phyloP scores from a whole-genome alignment of 129 eudicot species.

The Daucus carota region DNA sequence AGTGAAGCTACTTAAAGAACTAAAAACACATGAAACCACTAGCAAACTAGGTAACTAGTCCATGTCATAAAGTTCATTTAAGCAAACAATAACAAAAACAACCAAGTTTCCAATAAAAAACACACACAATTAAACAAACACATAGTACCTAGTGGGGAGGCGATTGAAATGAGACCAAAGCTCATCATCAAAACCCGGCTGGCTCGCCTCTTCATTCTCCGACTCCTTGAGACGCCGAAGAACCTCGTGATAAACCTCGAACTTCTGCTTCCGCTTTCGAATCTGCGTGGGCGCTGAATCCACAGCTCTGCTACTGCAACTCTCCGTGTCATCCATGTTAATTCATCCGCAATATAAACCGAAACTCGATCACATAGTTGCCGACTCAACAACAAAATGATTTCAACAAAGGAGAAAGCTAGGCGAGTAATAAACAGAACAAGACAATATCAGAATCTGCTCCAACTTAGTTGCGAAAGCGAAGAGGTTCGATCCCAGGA shows the following conservation, averaged over 20 bases:
- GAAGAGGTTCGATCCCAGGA: conserved; percentile 9
- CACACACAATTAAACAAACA: neutral
- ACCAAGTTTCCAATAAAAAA: neutral
- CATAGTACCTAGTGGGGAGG: conserved; percentile 53
- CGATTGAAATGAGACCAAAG: conserved; percentile 67
- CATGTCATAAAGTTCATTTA: neutral
- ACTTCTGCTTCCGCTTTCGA: conserved; percentile 44
- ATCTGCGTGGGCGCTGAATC: conserved; percentile 38
- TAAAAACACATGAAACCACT: neutral
- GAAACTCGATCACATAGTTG: conserved; percentile 3
- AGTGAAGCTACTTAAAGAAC: neutral
- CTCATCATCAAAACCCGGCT: conserved; percentile 66
- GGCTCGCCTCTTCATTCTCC: conserved; percentile 34
- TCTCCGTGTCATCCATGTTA: conserved; percentile 49
- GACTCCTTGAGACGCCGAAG: conserved; percentile 41
- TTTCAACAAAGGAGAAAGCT: neutral
- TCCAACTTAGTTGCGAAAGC: neutral
- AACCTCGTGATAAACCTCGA: conserved; percentile 61
- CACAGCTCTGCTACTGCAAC: conserved; percentile 64
- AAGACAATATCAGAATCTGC: neutral
- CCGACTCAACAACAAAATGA: neutral
- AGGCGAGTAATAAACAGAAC: neutral
- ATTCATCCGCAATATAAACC: neutral
- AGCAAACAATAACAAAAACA: neutral
- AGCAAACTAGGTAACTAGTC: neutral